phyloP scores from a whole-genome alignment of 306 rosid genomes.

The Macrotyloma uniflorum region DNA sequence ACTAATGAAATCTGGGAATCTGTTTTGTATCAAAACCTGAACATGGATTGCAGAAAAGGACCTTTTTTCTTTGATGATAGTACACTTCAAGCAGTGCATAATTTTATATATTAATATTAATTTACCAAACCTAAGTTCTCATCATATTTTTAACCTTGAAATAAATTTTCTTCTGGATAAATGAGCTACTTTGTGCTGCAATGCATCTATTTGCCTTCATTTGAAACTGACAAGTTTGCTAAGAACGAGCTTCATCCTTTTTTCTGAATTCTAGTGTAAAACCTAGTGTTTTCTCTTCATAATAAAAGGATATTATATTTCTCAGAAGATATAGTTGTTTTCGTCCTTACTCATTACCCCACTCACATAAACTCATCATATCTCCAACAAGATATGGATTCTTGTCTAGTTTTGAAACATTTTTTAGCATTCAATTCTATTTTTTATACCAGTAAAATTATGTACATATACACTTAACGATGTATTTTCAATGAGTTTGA shows the following conservation, averaged over 20 bases:
- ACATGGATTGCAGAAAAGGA: neutral
- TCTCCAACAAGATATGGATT: neutral
- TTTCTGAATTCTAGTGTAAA: neutral
- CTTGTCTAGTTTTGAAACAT: neutral
- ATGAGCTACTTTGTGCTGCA: neutral
- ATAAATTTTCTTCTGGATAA: neutral
- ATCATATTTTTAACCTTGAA: neutral
- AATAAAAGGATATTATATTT: neutral
- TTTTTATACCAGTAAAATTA: neutral
- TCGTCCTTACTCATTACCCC: neutral
- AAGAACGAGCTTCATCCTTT: neutral
- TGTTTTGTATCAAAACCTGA: neutral
- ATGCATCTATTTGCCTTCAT: neutral
- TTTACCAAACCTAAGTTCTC: neutral
- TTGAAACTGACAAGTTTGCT: neutral
- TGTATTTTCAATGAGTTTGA: neutral
- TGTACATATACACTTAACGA: neutral
- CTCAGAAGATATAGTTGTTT: neutral
- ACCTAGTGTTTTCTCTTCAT: neutral
- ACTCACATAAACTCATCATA: neutral
- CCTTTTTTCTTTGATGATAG: neutral
- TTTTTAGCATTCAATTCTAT: neutral
- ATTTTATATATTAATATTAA: neutral
- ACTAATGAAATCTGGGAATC: neutral
- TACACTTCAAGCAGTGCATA: neutral